Percentiles rank a stretch among this genome's conserved stretches.
These are phyloP conservation scores for Aquanectria penicillioides DNA, from an alignment of 2,329 filamentous ascomycete species.

Conservation along the genomic window DNA sequence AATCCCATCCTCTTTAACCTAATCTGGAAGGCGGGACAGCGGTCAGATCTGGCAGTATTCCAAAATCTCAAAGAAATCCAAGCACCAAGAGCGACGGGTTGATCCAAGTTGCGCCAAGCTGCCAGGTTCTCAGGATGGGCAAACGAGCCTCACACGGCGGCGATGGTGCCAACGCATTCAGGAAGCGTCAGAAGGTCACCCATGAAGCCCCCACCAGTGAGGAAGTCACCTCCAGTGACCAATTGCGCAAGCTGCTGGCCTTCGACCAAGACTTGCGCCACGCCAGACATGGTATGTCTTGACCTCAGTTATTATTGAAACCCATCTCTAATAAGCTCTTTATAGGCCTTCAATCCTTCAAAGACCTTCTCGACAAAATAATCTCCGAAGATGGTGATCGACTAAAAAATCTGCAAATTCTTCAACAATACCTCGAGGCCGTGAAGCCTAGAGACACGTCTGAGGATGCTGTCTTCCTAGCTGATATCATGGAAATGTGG, in stretches of 20 bases:
- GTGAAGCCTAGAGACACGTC: conserved; percentile 58
- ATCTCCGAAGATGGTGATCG: conserved; percentile 57
- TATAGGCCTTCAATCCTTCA: conserved; percentile 74
- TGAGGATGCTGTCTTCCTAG: conserved; percentile 70
- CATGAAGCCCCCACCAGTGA: conserved; percentile 68
- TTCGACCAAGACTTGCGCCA: conserved; percentile 77
- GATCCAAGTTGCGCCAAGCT: conserved; percentile 32
- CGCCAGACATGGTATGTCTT: conserved; percentile 69
- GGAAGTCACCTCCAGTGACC: conserved; percentile 69
- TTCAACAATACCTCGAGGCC: conserved; percentile 74
- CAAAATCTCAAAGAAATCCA: conserved; percentile 46
- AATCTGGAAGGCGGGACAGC: conserved; percentile 42
- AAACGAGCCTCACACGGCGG: conserved; percentile 54
- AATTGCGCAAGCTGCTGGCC: conserved; percentile 73
- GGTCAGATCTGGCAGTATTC: conserved; percentile 49
- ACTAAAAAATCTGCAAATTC: conserved; percentile 61
- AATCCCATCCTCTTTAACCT: neutral
- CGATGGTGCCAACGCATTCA: conserved; percentile 53
- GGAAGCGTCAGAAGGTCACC: conserved; percentile 66
- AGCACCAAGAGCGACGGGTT: conserved; percentile 7
- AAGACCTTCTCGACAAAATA: conserved; percentile 75
- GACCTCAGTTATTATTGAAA: neutral
- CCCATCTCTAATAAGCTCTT: neutral
- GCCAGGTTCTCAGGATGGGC: conserved; percentile 49
- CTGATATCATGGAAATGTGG: conserved; percentile 89